phyloP scores from a whole-genome alignment of 306 rosid genomes.

The Medicago arabica region DNA sequence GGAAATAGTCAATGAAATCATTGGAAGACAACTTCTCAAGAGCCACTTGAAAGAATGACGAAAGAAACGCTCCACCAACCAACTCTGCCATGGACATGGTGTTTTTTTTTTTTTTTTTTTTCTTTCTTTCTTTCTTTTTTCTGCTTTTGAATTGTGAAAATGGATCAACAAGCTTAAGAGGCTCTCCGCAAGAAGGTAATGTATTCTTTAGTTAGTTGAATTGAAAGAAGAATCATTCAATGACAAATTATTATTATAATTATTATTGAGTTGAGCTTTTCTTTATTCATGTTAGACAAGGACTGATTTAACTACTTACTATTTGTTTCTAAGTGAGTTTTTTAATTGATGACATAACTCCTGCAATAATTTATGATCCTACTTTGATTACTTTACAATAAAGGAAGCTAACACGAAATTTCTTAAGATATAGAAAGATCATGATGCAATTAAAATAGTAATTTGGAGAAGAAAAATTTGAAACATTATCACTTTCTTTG shows the following conservation, averaged over 20 bases:
- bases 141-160: background rate
- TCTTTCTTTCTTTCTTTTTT: background rate
- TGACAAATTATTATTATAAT: background rate
- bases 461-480: background rate
- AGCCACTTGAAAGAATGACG: background rate
- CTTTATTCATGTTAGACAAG: background rate
- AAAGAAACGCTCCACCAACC: background rate
- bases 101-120: no score
- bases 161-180: background rate
- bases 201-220: background rate
- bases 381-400: background rate
- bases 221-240: background rate
- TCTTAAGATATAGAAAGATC: no score
- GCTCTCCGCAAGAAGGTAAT: background rate
- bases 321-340: background rate
- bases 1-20: constrained; percentile 22
- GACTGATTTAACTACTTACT: background rate
- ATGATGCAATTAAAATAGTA: background rate
- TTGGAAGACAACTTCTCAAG: constrained; percentile 39
- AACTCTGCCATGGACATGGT: background rate
- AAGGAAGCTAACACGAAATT: background rate
- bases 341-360: background rate
- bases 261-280: no score
- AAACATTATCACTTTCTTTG: no score
- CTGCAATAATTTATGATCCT: background rate